phyloP scores from a whole-genome alignment of 2,329 filamentous ascomycete species.

The Boeremia exigua region DNA sequence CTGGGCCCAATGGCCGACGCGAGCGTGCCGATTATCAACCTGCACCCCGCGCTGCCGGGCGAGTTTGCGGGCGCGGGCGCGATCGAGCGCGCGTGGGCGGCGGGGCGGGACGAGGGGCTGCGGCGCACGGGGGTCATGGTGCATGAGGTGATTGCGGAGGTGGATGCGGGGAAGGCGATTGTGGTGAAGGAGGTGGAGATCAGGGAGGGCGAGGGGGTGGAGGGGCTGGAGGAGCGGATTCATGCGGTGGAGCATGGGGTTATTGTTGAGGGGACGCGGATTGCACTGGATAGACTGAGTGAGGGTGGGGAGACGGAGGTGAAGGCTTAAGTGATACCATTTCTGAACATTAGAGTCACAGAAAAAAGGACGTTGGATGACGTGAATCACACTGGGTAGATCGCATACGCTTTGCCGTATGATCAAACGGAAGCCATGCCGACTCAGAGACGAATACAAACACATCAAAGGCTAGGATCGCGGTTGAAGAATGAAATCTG shows the following conservation, averaged over 20 bases:
- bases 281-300: conserved; percentile 49
- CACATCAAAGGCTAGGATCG: background rate
- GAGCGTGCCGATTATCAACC: conserved; percentile 75
- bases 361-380: too few relatives aligned
- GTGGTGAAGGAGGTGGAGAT: conserved; percentile 71
- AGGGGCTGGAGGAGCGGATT: conserved; percentile 73
- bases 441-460: too few relatives aligned
- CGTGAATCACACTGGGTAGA: too few relatives aligned
- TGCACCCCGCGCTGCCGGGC: conserved; percentile 78
- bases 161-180: conserved; percentile 80
- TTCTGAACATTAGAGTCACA: too few relatives aligned
- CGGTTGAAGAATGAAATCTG: background rate
- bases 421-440: background rate
- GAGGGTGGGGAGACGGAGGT: background rate
- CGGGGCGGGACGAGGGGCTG: conserved; percentile 72
- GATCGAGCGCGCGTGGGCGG: conserved; percentile 78
- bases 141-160: conserved; percentile 77
- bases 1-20: conserved; percentile 69
- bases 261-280: conserved; percentile 75
- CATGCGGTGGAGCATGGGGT: conserved; percentile 78
- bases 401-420: too few relatives aligned
- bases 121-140: conserved; percentile 83
- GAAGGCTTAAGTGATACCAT: background rate
- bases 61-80: conserved; percentile 79
- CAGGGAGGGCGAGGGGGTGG: conserved; percentile 62